Base-by-base conservation (phyloP, 169 alveolate species). In the Plasmodium vinckei region DNA sequence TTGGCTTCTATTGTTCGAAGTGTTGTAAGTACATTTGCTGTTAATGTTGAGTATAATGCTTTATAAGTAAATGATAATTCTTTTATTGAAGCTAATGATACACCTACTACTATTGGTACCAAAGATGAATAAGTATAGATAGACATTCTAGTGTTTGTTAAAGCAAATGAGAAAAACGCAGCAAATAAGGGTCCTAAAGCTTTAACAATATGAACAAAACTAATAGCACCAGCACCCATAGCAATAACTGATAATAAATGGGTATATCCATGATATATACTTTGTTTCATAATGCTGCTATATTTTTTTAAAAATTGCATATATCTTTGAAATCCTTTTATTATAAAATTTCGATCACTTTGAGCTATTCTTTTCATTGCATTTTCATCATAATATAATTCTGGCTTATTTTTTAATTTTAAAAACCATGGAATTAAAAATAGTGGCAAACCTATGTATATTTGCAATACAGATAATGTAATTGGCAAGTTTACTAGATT, bases 101-200 rank as follows among this genome's bases (percentile, higher is more conserved):
- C 95, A 13, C 96, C 96, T 17, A 88, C 82, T 4, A 94, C 93
- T 47, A 94, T 88, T 44, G 96, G 96, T 6, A 94, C 6, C 54
- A 94, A 72, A 21, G 94, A 90, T 39, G 93, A 68, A 87, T 61
- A 94, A 9, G 96, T 87, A 47, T 72, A 69, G 19, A 93, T 27
- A 1, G 95, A 88, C 79, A 88, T 82, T 89, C 73, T 87, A 68
- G 88, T 61, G 47, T 87, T 92, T 42, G 46, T 79, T 39, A 87
- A 73, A 63, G 92, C 59, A 65, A 67, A 71, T 39, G 95, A 77
- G 15, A 94, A 27, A 21, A 92, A 73, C 2, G 96, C 93, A 12
- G 92, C 93, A 71, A 94, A 89, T 53, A 93, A 69, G 39, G 96
- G 96, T 17, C 92, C 92, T 17, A 72, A 73, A 17, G 96, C 93